phyloP scores from a whole-genome alignment of 768 basidiomycete species.

The Boletus sp. region DNA sequence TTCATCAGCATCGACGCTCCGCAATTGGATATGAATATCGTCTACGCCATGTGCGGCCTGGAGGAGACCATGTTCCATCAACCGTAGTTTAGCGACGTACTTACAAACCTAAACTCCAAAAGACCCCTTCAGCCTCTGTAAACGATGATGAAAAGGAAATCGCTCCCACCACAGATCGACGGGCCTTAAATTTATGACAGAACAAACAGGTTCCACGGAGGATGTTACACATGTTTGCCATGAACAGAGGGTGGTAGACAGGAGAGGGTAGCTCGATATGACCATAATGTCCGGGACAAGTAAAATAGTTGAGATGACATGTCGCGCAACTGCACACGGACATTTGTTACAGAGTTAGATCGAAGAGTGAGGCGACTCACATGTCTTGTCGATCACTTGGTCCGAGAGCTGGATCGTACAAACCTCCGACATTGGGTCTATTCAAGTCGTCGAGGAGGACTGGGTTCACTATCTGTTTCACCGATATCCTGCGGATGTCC shows the following conservation, averaged over 20 bases:
- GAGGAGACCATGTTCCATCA: slow-evolving; percentile 88
- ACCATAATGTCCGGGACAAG: slow-evolving; percentile 97
- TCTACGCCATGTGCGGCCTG: slow-evolving; percentile 79
- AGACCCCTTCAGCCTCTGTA: slow-evolving; percentile 6
- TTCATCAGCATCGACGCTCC: slow-evolving; percentile 32
- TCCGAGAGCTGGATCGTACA: slow-evolving; percentile 95
- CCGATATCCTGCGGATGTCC: slow-evolving; percentile 92
- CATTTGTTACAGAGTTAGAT: slow-evolving; percentile 3
- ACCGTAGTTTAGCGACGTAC: slow-evolving; percentile 80
- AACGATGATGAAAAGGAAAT: slow-evolving; percentile 11
- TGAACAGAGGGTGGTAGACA: slow-evolving; percentile 95
- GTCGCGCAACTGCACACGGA: slow-evolving; percentile 73
- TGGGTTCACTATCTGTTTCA: slow-evolving; percentile 95
- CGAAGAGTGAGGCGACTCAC: slow-evolving; percentile 48
- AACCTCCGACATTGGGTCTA: slow-evolving; percentile 84
- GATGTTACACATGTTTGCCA: slow-evolving; percentile 85
- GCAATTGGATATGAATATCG: slow-evolving; percentile 50
- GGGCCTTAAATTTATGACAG: slow-evolving; percentile 89
- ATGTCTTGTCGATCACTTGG: slow-evolving; percentile 88
- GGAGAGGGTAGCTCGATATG: slow-evolving; percentile 96
- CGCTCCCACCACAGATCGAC: slow-evolving; percentile 61
- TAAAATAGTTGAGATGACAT: slow-evolving; percentile 89
- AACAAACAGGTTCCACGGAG: slow-evolving; percentile 88
- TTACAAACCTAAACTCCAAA: slow-evolving; percentile 59
- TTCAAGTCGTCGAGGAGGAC: slow-evolving; percentile 92